Evolutionary conservation across 768 basidiomycete species (phyloP).

Genomic region (Hypholoma sublateritium): DNA sequence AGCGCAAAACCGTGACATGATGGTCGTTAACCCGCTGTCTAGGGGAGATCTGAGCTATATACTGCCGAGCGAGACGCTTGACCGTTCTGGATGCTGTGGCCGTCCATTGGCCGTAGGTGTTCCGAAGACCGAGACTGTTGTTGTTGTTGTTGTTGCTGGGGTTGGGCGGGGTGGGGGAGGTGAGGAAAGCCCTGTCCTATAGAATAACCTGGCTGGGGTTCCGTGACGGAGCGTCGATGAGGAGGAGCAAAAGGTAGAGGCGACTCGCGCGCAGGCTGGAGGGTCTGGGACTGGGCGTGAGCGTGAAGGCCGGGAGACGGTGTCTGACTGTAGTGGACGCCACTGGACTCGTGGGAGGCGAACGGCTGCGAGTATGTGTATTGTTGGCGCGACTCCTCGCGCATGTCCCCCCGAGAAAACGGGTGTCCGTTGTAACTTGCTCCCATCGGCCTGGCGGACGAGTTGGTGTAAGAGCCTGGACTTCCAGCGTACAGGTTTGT

Average conservation of each 20-base stretch:
- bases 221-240: conserved; percentile 58
- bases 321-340: conserved; percentile 29
- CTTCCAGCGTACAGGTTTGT: conserved; percentile 38
- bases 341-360: conserved; percentile 35
- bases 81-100: conserved; percentile 23
- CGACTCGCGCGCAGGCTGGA: conserved; percentile 35
- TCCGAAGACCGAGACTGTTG: conserved; percentile 39
- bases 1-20: not conserved
- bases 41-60: conserved; percentile 47
- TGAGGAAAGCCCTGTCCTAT: conserved; percentile 48
- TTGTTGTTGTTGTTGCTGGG: conserved; percentile 26
- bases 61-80: conserved; percentile 29
- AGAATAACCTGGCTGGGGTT: conserved; percentile 49
- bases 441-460: conserved; percentile 49
- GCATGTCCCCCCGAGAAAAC: conserved; percentile 46
- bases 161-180: conserved; percentile 45
- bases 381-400: conserved; percentile 44
- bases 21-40: conserved; percentile 18
- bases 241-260: conserved; percentile 42
- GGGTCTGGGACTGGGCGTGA: conserved; percentile 37
- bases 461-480: conserved; percentile 45
- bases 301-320: conserved; percentile 40
- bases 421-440: conserved; percentile 46
- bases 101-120: conserved; percentile 38
- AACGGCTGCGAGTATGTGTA: conserved; percentile 56